Conservation (phyloP, 1,139 yeast species). For the Taiozyma sp. region DNA sequence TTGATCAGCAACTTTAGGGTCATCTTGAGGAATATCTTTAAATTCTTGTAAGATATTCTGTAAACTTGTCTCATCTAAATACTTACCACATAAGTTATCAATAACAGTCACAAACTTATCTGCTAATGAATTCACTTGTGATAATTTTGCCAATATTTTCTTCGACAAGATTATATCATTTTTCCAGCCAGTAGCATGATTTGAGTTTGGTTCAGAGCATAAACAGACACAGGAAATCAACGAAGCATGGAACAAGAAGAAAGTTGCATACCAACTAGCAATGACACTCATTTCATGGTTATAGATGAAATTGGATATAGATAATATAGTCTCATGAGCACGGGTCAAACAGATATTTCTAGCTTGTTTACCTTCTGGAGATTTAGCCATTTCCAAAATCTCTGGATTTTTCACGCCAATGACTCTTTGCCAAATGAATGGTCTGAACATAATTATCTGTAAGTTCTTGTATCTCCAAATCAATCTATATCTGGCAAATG, state of each 20-base stretch:
- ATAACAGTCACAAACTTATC: constrained; percentile 45
- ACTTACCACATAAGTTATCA: constrained; percentile 35
- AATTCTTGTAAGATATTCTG: constrained; percentile 1
- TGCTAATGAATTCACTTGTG: constrained; percentile 44
- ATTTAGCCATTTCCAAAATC: constrained; percentile 28
- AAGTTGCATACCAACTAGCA: constrained; percentile 60
- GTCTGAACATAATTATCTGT: constrained; percentile 49
- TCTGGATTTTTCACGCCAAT: constrained; percentile 37
- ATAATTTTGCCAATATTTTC: constrained; percentile 34
- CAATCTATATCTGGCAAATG: constrained; percentile 44
- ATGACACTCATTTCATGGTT: constrained; percentile 38
- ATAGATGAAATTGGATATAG: constrained; percentile 44
- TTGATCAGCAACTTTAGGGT: background rate
- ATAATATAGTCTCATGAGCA: constrained; percentile 47
- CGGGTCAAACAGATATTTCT: constrained; percentile 46
- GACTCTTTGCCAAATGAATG: constrained; percentile 50
- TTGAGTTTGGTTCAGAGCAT: constrained; percentile 43
- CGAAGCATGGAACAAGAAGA: constrained; percentile 57
- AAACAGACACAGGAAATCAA: constrained; percentile 52
- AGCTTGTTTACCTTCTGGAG: constrained; percentile 46
- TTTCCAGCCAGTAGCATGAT: constrained; percentile 41
- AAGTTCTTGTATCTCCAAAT: constrained; percentile 53
- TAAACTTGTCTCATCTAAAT: constrained; percentile 16
- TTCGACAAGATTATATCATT: constrained; percentile 43
- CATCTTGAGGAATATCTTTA: background rate